Conservation (phyloP, 1,284 basidiomycete species). For the Dichomitus squalens region DNA sequence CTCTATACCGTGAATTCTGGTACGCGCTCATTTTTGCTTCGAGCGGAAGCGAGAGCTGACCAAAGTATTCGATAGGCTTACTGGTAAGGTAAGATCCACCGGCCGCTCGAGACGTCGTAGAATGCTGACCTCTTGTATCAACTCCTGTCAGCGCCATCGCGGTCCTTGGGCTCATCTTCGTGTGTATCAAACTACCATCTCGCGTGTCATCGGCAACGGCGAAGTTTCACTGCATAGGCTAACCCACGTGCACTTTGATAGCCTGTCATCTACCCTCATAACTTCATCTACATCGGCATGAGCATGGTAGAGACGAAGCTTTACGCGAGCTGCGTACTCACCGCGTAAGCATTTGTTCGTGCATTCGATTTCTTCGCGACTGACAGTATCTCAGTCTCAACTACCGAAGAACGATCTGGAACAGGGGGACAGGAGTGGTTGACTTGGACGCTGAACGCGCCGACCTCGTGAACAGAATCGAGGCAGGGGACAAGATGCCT, state of each 20-base stretch:
- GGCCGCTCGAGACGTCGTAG: background rate
- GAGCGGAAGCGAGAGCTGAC: background rate
- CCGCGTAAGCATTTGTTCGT: background rate
- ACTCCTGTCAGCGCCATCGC: background rate
- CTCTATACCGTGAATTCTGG: conserved; percentile 1
- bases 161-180: background rate
- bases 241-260: background rate
- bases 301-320: background rate
- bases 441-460: background rate
- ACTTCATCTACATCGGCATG: background rate
- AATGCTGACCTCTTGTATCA: background rate
- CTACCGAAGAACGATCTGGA: background rate
- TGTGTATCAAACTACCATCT: too few species aligned
- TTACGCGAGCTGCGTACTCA: conserved; percentile 1
- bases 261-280: background rate
- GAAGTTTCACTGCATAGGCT: too few species aligned
- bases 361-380: background rate
- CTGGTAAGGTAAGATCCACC: background rate
- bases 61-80: background rate
- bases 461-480: background rate
- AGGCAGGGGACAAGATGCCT: background rate
- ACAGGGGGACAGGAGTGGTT: background rate
- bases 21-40: background rate
- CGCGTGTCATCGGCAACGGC: too few species aligned
- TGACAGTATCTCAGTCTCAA: background rate